These are phyloP conservation scores for Zygoascus tannicola DNA, from an alignment of 805 yeast species.

Conservation along the genomic window DNA sequence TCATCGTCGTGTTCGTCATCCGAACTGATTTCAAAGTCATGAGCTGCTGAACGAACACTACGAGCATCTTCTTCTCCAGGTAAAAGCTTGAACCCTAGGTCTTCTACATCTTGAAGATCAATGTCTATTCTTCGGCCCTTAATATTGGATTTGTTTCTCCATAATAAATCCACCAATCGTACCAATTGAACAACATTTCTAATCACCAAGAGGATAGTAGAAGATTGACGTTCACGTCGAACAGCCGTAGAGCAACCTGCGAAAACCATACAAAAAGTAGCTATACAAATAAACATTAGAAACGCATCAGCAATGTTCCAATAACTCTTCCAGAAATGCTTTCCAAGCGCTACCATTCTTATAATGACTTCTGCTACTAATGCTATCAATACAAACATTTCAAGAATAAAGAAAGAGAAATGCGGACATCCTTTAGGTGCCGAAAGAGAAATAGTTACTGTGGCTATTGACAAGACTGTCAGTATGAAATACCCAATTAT, in stretches of 20 bases:
- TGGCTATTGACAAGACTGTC: constrained; percentile 8
- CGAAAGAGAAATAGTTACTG: constrained; percentile 9
- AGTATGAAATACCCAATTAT: constrained; percentile 8
- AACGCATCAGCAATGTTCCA: constrained; percentile 12
- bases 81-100: constrained; percentile 9
- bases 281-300: constrained; percentile 8
- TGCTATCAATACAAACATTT: constrained; percentile 8
- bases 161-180: constrained; percentile 8
- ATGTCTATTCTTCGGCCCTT: constrained; percentile 9
- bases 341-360: constrained; percentile 8
- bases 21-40: constrained; percentile 3
- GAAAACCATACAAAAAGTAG: constrained; percentile 11
- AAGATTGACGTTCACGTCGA: constrained; percentile 9
- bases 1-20: background rate
- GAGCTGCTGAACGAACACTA: too few relatives aligned
- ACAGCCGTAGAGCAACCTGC: constrained; percentile 12
- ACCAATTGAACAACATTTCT: constrained; percentile 11
- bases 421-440: constrained; percentile 12
- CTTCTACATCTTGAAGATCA: constrained; percentile 10
- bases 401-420: constrained; percentile 9
- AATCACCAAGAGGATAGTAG: constrained; percentile 9
- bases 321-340: constrained; percentile 11
- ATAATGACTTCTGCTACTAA: constrained; percentile 9
- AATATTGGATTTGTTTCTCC: constrained; percentile 11
- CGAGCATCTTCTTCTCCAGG: constrained; percentile 11